These are phyloP conservation scores for Tolypocladium inflatum DNA, from an alignment of 2,329 filamentous ascomycete genomes.

Conservation along the genomic window DNA sequence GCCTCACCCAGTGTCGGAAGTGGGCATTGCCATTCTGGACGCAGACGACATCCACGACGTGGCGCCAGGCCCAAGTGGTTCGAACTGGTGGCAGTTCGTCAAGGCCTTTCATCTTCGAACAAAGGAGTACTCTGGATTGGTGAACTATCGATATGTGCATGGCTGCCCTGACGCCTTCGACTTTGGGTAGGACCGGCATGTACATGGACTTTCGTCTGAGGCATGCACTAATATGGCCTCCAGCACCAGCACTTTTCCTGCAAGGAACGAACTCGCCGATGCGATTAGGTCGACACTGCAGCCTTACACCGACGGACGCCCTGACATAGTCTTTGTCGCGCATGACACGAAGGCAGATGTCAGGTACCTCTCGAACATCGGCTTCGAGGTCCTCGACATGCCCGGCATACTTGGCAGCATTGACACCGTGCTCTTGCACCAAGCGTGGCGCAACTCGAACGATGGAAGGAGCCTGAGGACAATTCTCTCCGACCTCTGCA, in stretches of 20 bases:
- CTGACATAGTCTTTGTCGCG: slow-evolving; percentile 66
- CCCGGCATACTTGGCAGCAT: slow-evolving; percentile 49
- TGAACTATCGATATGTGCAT: slow-evolving; percentile 58
- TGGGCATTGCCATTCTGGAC: slow-evolving; percentile 77
- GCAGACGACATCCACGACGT: slow-evolving; percentile 44
- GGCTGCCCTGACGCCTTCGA: slow-evolving; percentile 68
- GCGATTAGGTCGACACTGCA: slow-evolving; percentile 27
- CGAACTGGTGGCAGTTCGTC: slow-evolving; percentile 60
- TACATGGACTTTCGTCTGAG: not conserved
- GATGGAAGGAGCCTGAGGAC: slow-evolving; percentile 46
- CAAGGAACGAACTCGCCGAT: slow-evolving; percentile 19
- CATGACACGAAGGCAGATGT: slow-evolving; percentile 65
- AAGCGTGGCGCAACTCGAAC: slow-evolving; percentile 44
- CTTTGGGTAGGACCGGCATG: slow-evolving; percentile 54
- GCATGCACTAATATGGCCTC: slow-evolving; percentile 4
- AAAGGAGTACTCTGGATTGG: slow-evolving; percentile 53
- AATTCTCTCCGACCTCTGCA: slow-evolving; percentile 55
- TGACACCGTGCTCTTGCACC: slow-evolving; percentile 67
- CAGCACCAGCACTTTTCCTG: slow-evolving; percentile 33
- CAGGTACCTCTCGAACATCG: slow-evolving; percentile 53
- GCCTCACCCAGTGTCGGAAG: slow-evolving; percentile 64
- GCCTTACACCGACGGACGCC: slow-evolving; percentile 16
- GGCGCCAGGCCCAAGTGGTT: slow-evolving; percentile 50
- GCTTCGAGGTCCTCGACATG: slow-evolving; percentile 47
- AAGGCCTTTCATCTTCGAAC: slow-evolving; percentile 68